Base-by-base conservation (phyloP, 768 basidiomycete species). In the Naganishia onofrii region DNA sequence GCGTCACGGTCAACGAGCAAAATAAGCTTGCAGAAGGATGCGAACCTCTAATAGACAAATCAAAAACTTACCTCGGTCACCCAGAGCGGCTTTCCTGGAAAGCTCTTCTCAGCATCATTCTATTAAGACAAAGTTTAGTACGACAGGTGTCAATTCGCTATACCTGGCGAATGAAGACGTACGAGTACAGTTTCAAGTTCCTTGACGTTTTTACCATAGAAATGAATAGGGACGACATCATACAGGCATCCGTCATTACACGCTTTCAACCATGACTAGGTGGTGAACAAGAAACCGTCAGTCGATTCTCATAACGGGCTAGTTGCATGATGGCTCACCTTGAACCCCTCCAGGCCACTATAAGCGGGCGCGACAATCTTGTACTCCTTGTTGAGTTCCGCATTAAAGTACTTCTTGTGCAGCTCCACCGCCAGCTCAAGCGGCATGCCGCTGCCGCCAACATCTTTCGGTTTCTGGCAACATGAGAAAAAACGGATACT, bases 161-260 rank as follows among this genome's bases (percentile, higher is more conserved):
- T 15, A 7, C 23, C 19, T 23, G 38, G 15, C 7, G 9, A 23
- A 19, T 58, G 3, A 1, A 58, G 21, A 13, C 66, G 32, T 51
- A 56, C 66, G 28, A 57, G 53, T 26, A 48, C n/a, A 12, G 28
- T n/a, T n/a, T 60, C 73, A 60, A 70, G 72, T 67, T 34, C 73
- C 65, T 54, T 67, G 56, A 34, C 73, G 42, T 44, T 31, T 4
- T 52, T 34, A 15, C 78, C 78, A 64, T 79, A 79, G 38, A 72
- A 79, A 36, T 79, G 78, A 32, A 76, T 70, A 13, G 76, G 73
- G 31, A 77, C 56, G 38, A 79, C 76, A 54, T 77, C 78, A 68
- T 71, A 77, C 48, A 67, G 42, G 63, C 78, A 79, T 9, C 42
- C 42, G 2, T 15, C 42, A 0, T 46, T 75, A 71, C 78, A 79